These are phyloP conservation scores for Phylloporus arenicola DNA, from an alignment of 768 basidiomycete genomes.

Conservation along the genomic window DNA sequence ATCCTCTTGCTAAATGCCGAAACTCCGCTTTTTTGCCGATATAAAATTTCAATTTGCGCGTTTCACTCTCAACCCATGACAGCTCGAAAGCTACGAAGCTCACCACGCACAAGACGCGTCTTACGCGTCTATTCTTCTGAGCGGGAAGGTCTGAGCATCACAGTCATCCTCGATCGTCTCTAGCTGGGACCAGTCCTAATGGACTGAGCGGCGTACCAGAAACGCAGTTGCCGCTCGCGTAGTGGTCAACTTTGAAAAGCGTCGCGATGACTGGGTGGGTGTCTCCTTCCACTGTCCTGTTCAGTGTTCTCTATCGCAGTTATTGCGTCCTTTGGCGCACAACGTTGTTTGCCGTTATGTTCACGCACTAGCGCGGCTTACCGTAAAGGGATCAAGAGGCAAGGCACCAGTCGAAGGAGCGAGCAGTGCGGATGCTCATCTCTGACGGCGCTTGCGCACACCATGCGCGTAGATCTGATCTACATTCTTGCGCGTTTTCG, in stretches of 20 bases:
- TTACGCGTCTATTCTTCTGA: slow-evolving; percentile 22
- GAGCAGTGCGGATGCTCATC: too few species aligned
- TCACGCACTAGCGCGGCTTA: rapidly evolving
- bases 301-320: slow-evolving; percentile 19
- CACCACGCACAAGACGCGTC: slow-evolving; percentile 22
- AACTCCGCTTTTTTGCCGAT: slow-evolving; percentile 12
- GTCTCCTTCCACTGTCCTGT: background rate
- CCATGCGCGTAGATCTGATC: too few species aligned
- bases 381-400: slow-evolving; percentile 1
- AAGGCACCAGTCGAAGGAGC: background rate
- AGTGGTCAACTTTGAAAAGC: slow-evolving; percentile 23
- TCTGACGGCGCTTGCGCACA: too few species aligned
- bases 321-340: slow-evolving; percentile 11
- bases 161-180: slow-evolving; percentile 29
- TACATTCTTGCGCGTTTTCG: too few species aligned
- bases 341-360: slow-evolving; percentile 2
- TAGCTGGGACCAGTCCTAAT: slow-evolving; percentile 23
- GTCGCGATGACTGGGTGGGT: slow-evolving; percentile 27
- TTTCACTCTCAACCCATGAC: slow-evolving; percentile 9
- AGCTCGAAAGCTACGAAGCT: slow-evolving; percentile 29
- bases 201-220: slow-evolving; percentile 28
- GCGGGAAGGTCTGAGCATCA: slow-evolving; percentile 32
- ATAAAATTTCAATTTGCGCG: slow-evolving; percentile 7
- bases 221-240: slow-evolving; percentile 15
- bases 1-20: slow-evolving; percentile 9